Conservation (phyloP, 2,329 filamentous ascomycete genomes). For the Alternaria sp. region DNA sequence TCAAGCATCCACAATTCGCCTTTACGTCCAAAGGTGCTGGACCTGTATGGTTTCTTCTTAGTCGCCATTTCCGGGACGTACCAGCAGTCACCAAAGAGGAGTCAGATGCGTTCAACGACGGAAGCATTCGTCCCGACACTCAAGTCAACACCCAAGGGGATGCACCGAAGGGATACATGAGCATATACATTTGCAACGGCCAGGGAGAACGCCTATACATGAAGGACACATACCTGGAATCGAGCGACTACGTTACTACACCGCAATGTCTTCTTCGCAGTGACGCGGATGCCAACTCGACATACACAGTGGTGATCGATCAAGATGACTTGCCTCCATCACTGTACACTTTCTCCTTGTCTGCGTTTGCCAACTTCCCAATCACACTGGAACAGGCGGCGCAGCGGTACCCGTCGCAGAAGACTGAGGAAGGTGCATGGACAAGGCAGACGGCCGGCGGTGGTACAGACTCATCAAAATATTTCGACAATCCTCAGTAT, state of each 20-base stretch:
- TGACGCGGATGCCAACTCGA: slow-evolving; percentile 59
- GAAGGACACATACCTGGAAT: slow-evolving; percentile 72
- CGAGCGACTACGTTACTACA: slow-evolving; percentile 89
- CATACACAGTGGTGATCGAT: slow-evolving; percentile 72
- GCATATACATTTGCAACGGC: slow-evolving; percentile 79
- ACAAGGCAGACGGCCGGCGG: slow-evolving; percentile 81
- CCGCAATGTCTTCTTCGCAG: slow-evolving; percentile 87
- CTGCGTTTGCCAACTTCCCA: slow-evolving; percentile 73
- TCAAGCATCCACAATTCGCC: slow-evolving; percentile 68
- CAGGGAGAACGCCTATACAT: slow-evolving; percentile 75
- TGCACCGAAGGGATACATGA: slow-evolving; percentile 75
- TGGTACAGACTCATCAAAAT: slow-evolving; percentile 76
- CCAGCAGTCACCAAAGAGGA: slow-evolving; percentile 43
- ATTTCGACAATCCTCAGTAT: slow-evolving; percentile 89
- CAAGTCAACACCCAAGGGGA: slow-evolving; percentile 35
- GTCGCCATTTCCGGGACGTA: slow-evolving; percentile 78
- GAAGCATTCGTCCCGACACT: slow-evolving; percentile 29
- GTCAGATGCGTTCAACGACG: slow-evolving; percentile 42
- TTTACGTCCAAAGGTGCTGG: slow-evolving; percentile 62
- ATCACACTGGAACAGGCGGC: slow-evolving; percentile 68
- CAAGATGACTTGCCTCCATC: slow-evolving; percentile 78
- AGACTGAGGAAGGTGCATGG: slow-evolving; percentile 72
- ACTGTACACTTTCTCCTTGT: slow-evolving; percentile 84
- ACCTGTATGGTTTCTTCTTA: slow-evolving; percentile 82
- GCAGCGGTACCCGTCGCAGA: slow-evolving; percentile 65